These are phyloP conservation scores for Pseudogymnoascus sp. DNA, from an alignment of 2,329 filamentous ascomycete species.

Conservation along the genomic window DNA sequence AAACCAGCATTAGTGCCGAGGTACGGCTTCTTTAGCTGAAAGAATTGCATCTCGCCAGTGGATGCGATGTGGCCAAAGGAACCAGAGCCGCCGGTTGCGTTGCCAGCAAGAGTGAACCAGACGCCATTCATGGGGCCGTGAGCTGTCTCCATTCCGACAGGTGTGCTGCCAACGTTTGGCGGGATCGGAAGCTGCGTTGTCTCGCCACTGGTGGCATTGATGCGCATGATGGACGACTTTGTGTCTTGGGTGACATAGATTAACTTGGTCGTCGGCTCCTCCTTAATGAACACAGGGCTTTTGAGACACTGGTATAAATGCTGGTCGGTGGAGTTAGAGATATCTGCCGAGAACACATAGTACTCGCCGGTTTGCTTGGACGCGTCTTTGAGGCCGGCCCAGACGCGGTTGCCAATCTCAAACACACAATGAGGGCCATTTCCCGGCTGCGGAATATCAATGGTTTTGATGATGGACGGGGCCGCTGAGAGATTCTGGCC, in stretches of 20 bases:
- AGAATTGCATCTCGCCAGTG: constrained; percentile 10
- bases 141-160: constrained; percentile 4
- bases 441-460: constrained; percentile 7
- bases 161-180: constrained; percentile 1
- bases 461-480: constrained; percentile 5
- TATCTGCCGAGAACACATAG: constrained; percentile 10
- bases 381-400: constrained; percentile 7
- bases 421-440: constrained; percentile 10
- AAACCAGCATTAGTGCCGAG: constrained; percentile 5
- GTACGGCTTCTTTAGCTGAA: constrained; percentile 2
- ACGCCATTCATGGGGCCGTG: constrained; percentile 9
- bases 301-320: constrained; percentile 6
- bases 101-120: constrained; percentile 7
- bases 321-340: constrained; percentile 7
- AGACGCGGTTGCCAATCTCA: constrained; percentile 11
- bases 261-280: constrained; percentile 9
- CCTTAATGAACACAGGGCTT: constrained; percentile 9
- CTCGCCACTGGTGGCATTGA: constrained; percentile 9
- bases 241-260: constrained; percentile 11
- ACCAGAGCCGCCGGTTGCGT: constrained; percentile 4
- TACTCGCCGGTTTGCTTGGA: constrained; percentile 11
- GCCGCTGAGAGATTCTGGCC: background rate
- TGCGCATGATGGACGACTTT: constrained; percentile 7
- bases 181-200: constrained; percentile 2
- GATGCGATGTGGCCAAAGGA: constrained; percentile 11